Base-by-base conservation (phyloP, 306 rosid genomes). In the Cicer pinnatifidum region DNA sequence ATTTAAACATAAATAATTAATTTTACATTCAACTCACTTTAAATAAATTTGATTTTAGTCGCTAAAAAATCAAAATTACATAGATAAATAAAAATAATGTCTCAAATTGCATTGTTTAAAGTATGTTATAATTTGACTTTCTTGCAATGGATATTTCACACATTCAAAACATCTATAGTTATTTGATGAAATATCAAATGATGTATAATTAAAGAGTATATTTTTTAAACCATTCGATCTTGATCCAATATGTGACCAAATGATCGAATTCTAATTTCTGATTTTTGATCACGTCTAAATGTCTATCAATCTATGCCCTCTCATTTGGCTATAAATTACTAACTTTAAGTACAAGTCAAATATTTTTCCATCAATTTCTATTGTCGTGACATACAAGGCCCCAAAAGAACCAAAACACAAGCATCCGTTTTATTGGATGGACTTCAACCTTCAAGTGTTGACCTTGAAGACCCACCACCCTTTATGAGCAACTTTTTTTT, bases 401-500 rank as follows among this genome's bases (percentile, higher is more conserved):
- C 54, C 48, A 44, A 75, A 75, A 65, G 17, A 52, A 40, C 6
- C 78, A 15, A 33, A 56, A 33, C 46, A 59, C 37, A 72, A 28
- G 58, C 28, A 59, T 28, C 58, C 67, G 33, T 12, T 72, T 1
- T 20, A 48, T 48, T 46, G n/a, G 57, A 40, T 1, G 28, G 67
- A 56, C 54, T 40, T 57, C 45, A 2, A 57, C 23, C 19, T 54
- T 53, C 47, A 47, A 16, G 33, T 35, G 47, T 68, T 28, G 35
- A 48, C 61, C 41, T 50, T 51, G n/a, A 20, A 53, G 76, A 71
- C 76, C 67, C 53, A 19, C 52, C 41, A 70, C 40, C 35, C 35
- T 52, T 37, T 7, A 59, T 69, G 48, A 38, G 35, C 0, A 16
- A 51, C 50, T 59, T 38, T 70, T 28, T 28, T 3, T 28, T 28